Percentiles rank a stretch among this genome's conserved stretches.
Conservation (phyloP, 2,329 filamentous ascomycete species). For the Sclerotinia glacialis region DNA sequence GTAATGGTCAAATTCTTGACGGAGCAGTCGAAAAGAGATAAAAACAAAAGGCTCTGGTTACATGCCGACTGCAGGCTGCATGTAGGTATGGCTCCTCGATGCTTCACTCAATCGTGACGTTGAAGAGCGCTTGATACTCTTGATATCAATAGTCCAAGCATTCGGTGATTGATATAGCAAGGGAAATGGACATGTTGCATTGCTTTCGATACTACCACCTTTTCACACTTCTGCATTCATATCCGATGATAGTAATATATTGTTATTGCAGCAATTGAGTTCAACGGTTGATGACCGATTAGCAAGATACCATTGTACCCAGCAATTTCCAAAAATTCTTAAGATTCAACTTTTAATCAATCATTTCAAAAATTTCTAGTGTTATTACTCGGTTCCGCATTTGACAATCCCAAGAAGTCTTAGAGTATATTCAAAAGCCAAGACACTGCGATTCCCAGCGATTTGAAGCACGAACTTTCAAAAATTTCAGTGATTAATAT, state of each 20-base stretch:
- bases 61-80: background rate
- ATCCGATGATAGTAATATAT: background rate
- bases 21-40: background rate
- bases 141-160: background rate
- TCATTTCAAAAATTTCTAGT: background rate
- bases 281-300: background rate
- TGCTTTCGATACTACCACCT: background rate
- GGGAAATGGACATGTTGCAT: background rate
- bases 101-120: background rate
- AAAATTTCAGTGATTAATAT: background rate
- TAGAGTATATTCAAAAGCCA: background rate
- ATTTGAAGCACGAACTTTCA: background rate
- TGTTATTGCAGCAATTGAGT: background rate
- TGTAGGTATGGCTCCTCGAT: background rate
- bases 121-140: background rate
- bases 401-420: no score
- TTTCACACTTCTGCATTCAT: background rate
- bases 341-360: background rate
- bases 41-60: no score
- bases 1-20: background rate
- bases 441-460: background rate
- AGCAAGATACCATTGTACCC: background rate
- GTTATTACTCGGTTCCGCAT: background rate
- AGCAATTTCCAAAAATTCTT: background rate
- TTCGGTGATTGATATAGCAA: background rate